Evolutionary conservation across 768 basidiomycete species (phyloP), one percentile per base, ranked within the genome.

Genomic region (Dendrothele bispora): DNA sequence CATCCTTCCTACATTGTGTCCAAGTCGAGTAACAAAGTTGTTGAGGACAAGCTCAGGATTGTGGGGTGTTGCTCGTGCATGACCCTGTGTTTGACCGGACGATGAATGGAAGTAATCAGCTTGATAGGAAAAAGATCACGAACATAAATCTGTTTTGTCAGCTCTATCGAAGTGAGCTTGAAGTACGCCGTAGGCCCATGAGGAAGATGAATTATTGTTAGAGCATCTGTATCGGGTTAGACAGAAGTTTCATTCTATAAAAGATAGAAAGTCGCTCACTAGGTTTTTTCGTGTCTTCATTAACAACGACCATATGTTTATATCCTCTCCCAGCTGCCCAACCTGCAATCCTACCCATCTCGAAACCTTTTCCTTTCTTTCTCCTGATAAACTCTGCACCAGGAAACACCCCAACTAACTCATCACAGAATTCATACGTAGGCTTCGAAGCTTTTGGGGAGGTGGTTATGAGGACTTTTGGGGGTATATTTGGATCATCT

Each of bases 21-120:
- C 97, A 17, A 99, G 83, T 12, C 91, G 82, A 0, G 97, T 98
- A 1, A 90, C 88, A 61, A 99, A 98, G 55, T 86, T 86, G 65
- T 98, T 98, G 26, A 99, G 75, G 45, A 98, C 88, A 32, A 98
- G 84, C 66, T 99, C 97, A 34, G 97, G 97, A 58, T 89, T 77
- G 63, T 99, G 97, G 3, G 91, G 80, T 3, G 95, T 95, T 24
- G 95, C 84, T 53, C 88, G 80, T 28, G 94, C 97, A 67, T 95
- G 95, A 17, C 92, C 91, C 91, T 95, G 28, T n/a, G n/a, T n/a
- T n/a, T n/a, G n/a, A 14, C 17, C 22, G 20, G 15, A 56, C 47
- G 22, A 20, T n/a, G 34, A 28, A 50, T 17, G 32, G 17, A 20
- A 43, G 18, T 20, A n/a, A 18, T 12, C 7, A 12, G 30, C 4